Conservation (phyloP, 2,329 filamentous ascomycete species). For the Fusarium siculi region DNA sequence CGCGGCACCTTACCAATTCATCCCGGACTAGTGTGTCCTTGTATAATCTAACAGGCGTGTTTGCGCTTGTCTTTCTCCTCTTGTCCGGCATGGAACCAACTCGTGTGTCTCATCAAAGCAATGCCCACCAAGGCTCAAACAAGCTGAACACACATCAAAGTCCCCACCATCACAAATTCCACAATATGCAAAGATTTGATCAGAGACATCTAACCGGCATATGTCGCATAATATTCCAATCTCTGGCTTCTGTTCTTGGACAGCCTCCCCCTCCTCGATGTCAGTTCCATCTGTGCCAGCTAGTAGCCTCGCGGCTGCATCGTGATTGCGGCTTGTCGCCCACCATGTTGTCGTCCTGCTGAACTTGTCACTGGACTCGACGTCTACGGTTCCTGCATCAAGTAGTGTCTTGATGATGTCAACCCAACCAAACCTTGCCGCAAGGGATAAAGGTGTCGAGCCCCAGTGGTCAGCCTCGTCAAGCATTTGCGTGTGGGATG, state of each 20-base stretch:
- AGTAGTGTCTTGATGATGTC: accelerated
- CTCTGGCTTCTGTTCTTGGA: accelerated
- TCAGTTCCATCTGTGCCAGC: accelerated
- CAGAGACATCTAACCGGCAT: accelerated
- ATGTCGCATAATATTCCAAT: accelerated
- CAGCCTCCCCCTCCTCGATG: accelerated
- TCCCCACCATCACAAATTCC: accelerated
- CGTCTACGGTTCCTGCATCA: accelerated
- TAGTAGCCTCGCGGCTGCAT: accelerated
- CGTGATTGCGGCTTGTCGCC: accelerated
- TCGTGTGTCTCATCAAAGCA: not conserved
- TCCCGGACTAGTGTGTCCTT: too few relatives aligned
- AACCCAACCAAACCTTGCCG: accelerated
- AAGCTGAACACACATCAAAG: not conserved
- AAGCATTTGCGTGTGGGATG: accelerated
- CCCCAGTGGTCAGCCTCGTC: not conserved
- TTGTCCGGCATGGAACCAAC: not conserved
- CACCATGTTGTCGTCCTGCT: accelerated
- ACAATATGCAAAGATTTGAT: accelerated
- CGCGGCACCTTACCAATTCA: too few relatives aligned
- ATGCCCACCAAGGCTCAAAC: not conserved
- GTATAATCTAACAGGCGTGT: too few relatives aligned
- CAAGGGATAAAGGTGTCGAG: accelerated
- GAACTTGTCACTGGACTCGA: accelerated
- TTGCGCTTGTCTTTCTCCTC: too few relatives aligned